Base-by-base conservation (phyloP, 768 basidiomycete species). In the Gloeophyllum trabeum region DNA sequence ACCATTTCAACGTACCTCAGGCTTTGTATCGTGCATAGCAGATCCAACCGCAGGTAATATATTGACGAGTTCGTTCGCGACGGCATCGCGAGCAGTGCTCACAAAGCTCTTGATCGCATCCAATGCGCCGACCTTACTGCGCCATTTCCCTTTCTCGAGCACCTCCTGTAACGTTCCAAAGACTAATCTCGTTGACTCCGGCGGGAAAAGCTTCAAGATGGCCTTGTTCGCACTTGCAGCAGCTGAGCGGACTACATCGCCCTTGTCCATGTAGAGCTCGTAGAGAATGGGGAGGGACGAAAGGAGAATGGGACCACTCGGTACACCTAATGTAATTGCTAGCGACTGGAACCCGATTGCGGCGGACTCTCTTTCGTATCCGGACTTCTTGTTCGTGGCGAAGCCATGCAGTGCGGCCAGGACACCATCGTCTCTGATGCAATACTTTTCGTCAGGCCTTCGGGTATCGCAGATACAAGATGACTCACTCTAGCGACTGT, bases 1-100 rank as follows among this genome's bases (percentile, higher is more conserved):
- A 44, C 26, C 25, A 37, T 14, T 19, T 41, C 18, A 25, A 58
- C 71, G 51, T 35, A 90, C 92, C 75, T 98, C 94, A 52, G 75
- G 62, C 61, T 98, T 98, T 45, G 94, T 97, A 62, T 98, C 94
- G 53, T 94, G 89, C 92, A 98, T 92, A 4, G 90, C 81, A 25
- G 65, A 66, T 57, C 93, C 91, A 10, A 98, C 79, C 53, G 78
- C 81, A 16, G 93, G 93, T 37, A 98, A 73, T 35, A 87, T 76
- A 6, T 67, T 64, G 13, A 78, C 92, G 26, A 98, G 66, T 54
- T 93, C 81, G 24, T 76, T 72, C n/a, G 89, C 91, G 39, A 96
- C 84, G 34, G 71, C 69, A 42, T 82, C 82, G 47, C 71, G 73
- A 40, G 85, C 82, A 13, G 75, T 66, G 34, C 66, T 66, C 23